Base-by-base conservation (phyloP, 805 yeast species). In the Candida parachauliodes region DNA sequence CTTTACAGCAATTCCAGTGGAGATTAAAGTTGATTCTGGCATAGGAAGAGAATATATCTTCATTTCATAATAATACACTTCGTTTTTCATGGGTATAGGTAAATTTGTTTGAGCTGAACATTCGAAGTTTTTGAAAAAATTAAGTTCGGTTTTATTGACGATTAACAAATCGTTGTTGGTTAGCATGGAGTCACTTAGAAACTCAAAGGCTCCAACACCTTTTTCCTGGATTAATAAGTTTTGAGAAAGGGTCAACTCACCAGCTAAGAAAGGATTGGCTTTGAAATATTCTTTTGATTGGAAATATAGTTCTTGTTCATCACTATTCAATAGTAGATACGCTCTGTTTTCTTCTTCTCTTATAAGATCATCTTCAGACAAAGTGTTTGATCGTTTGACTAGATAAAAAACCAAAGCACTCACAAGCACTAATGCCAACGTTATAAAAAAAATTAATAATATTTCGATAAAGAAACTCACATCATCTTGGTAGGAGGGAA, bases 131-230 rank as follows among this genome's bases (percentile, higher is more conserved):
- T 74, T 73, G 47, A 70, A 59, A 48, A 81, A 81, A 21, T 74
- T 72, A 33, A 82, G 57, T 52, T 81, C 87, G 2, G 71, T 56
- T 50, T 83, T 81, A 53, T 83, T 83, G 27, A 77, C 72, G 5
- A 91, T 83, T 26, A 76, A 46, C 37, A 77, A 71, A 46, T 72
- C 77, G 51, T 70, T 79, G 60, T 70, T 73, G 44, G 74, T 76
- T 22, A 77, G 58, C 59, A 74, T 72, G 8, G 69, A 57, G 51
- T 74, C 74, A 16, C 81, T 79, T 36, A 68, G 71, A 53, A 93
- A 91, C 50, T 89, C 95, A 86, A 94, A 89, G 1, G 97, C 98
- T 11, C 72, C 62, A 1, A 89, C 82, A 2, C 95, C 96, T 55
- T 87, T 88, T 46, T 88, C 95, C 48, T 88, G 95, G 19, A 87